Base-by-base conservation (phyloP, 257 asterid species). In the Forsythia viridissima region DNA sequence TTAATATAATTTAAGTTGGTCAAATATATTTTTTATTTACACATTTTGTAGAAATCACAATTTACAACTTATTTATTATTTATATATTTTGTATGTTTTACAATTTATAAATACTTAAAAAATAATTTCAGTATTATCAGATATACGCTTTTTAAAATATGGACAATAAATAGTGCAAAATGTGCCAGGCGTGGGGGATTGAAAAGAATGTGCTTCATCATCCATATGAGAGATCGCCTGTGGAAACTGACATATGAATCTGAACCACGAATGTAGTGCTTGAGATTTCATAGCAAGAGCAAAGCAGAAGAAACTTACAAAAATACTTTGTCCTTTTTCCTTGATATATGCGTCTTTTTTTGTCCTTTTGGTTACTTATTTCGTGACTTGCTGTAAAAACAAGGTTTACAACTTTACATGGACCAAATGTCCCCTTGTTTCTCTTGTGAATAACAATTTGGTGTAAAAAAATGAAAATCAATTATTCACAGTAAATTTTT, bases 321-420 rank as follows among this genome's bases (percentile, higher is more conserved):
- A 63, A 3, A 5, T 3, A 63, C 40, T 3, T 41, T 16, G 76
- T 51, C 51, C 41, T 0, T 70, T 82, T 67, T 61, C 71, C 86
- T 77, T 79, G 79, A 61, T 71, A 79, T 75, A 59, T 78, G 79
- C 80, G 77, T 81, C 86, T 74, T 42, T 15, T 0, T 80, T 81
- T 86, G 85, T 86, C 83, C 3, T 72, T 37, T 69, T 71, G 75
- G 79, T 24, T 72, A 57, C 34, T 40, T 18, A 59, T 51, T 55
- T 77, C 79, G 52, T 11, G 15, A 30, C 69, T 69, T 57, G 6
- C 79, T 84, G 79, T 77, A 57, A 82, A 69, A 75, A 74, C 70
- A 30, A 70, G 15, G 72, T 44, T 6, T 59, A 59, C 30, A 7
- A n/a, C n/a, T n/a, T n/a, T n/a, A n/a, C n/a, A n/a, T 20, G 9